Conservation (phyloP, 768 basidiomycete genomes). For the Termitomyces sp. region DNA sequence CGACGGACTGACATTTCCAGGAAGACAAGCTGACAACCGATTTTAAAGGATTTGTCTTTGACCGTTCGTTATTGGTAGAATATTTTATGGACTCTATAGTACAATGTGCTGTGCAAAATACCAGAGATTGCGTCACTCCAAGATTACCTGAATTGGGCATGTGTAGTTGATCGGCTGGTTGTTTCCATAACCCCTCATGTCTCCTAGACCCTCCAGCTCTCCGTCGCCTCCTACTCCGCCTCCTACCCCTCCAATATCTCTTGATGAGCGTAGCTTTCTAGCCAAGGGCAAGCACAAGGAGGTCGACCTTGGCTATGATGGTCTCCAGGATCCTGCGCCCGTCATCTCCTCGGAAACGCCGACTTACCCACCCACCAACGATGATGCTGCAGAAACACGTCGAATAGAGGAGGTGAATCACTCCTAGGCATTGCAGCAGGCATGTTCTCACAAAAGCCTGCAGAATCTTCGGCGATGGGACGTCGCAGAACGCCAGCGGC, state of each 20-base stretch:
- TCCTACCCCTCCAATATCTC: conserved; percentile 33
- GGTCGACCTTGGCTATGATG: conserved; percentile 18
- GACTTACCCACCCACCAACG: conserved; percentile 61
- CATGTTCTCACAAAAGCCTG: conserved; percentile 5
- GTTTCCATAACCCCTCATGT: conserved; percentile 8
- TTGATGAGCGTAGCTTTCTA: conserved; percentile 21
- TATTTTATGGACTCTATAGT: conserved; percentile 9
- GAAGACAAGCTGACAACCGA: conserved; percentile 27
- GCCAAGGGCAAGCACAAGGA: conserved; percentile 22
- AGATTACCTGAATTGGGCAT: background rate
- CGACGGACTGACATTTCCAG: conserved; percentile 41
- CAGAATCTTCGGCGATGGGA: conserved; percentile 81
- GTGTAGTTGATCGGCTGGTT: background rate
- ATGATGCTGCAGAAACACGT: conserved; percentile 63
- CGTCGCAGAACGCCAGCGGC: conserved; percentile 64
- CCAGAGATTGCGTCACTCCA: background rate
- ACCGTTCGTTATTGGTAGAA: conserved; percentile 1
- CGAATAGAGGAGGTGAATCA: conserved; percentile 62
- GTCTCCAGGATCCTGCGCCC: conserved; percentile 23
- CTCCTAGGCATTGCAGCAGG: background rate
- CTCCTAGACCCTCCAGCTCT: conserved; percentile 10
- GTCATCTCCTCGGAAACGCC: conserved; percentile 11
- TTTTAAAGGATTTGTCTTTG: conserved; percentile 22
- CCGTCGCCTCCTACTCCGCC: conserved; percentile 34
- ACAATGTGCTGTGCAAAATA: background rate